Base-by-base conservation (phyloP, 371 early-diverging fungal genomes). In the Rhizopus sp. region DNA sequence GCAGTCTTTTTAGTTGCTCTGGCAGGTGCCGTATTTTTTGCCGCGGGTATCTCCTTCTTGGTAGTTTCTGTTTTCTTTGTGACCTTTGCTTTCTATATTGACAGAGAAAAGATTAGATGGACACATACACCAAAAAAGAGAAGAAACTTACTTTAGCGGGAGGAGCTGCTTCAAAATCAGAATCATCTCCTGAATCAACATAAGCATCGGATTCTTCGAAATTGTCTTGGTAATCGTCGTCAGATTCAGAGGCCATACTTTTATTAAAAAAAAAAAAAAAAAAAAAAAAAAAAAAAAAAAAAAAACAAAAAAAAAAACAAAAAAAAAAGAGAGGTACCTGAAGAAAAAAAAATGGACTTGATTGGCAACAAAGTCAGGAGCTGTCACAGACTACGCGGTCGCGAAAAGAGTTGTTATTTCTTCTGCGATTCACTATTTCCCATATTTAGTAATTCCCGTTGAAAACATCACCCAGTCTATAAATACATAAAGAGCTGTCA, bases 221-320 rank as follows among this genome's bases (percentile, higher is more conserved):
- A 37, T 50, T 42, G 12, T 57, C 57, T 54, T 45, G 38, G 13
- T 47, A 47, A 13, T 40, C 54, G 60, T 47, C 42, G 40, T 63
- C 64, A 15, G 50, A 50, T 39, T 42, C 64, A n/a, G 53, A 51
- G 33, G 57, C 57, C 66, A 66, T 66, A 40, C 32, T 54, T 15
- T 32, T 10, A 41, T 13, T 16, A 30, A 16, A 10, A 2, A 15
- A 12, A 16, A 38, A 17, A 31, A 37, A 13, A 44, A 3, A 7
- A 55, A 50, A 42, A 50, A 44, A 23, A 17, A 53, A 32, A 42
- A 13, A 5, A 13, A 34, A 32, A 42, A 23, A 39, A 9, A 52
- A 32, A 37, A 23, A 23, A 33, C 9, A 31, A 42, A 42, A n/a
- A 30, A 10, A 53, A 41, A 33, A n/a, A n/a, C n/a, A n/a, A n/a